phyloP scores from a whole-genome alignment of 108 stramenopile genomes.

The Fragilaria radians region DNA sequence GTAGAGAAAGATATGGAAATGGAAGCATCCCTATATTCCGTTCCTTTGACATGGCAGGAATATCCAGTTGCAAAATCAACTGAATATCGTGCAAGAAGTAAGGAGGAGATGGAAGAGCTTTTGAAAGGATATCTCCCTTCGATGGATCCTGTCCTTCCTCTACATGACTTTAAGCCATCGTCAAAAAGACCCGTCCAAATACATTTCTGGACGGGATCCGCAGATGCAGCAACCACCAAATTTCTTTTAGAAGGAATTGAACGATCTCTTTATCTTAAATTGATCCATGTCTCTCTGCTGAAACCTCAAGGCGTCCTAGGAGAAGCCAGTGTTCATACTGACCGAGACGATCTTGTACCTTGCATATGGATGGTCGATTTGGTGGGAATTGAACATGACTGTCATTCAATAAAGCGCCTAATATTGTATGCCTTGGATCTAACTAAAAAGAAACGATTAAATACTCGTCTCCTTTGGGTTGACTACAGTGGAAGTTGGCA shows the following conservation, averaged over 20 bases:
- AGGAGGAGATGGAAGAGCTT: not conserved
- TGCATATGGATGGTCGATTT: constrained; percentile 24
- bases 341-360: not conserved
- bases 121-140: not conserved
- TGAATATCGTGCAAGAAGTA: too few species aligned
- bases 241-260: not conserved
- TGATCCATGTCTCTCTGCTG: not conserved
- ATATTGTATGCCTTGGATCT: constrained; percentile 1
- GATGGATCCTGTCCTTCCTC: not conserved
- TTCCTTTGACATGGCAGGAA: too few species aligned
- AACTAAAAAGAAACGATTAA: constrained; percentile 2
- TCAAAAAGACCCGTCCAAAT: not conserved
- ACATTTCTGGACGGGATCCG: not conserved
- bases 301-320: not conserved
- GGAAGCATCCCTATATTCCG: too few species aligned
- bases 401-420: constrained; percentile 25
- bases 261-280: not conserved
- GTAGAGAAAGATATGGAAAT: too few species aligned
- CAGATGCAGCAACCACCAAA: not conserved
- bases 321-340: not conserved
- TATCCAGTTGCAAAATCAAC: too few species aligned
- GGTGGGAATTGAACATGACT: constrained; percentile 33
- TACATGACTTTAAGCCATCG: not conserved
- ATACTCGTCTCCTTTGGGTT: constrained; percentile 14
- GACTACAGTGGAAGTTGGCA: constrained; percentile 23